These are phyloP conservation scores for Warburgia ugandensis DNA, from an alignment of 164 flowering plant species.

Conservation along the genomic window DNA sequence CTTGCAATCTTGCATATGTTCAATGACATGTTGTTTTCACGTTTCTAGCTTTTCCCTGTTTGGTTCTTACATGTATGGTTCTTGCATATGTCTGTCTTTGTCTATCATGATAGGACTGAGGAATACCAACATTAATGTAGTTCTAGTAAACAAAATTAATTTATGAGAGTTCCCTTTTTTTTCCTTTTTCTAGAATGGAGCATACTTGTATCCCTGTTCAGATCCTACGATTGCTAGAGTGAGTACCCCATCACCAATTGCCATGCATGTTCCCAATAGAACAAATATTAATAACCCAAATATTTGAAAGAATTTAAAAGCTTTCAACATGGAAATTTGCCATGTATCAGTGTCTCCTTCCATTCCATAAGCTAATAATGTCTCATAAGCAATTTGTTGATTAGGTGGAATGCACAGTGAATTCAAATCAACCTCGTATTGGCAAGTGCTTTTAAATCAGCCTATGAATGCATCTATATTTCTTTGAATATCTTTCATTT, in stretches of 20 bases:
- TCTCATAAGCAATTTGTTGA: slow-evolving; percentile 47
- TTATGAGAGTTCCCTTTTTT: no score
- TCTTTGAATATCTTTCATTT: no score
- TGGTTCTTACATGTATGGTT: slow-evolving; percentile 69
- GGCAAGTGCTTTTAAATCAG: no score
- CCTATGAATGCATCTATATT: no score
- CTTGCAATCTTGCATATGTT: not conserved
- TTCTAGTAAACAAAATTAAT: no score
- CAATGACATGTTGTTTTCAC: slow-evolving; percentile 53
- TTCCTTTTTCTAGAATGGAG: no score
- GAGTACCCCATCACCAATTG: slow-evolving; percentile 81
- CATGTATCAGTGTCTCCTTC: slow-evolving; percentile 31
- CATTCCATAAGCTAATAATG: slow-evolving; percentile 31
- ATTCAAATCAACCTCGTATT: no score
- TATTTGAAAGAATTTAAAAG: slow-evolving; percentile 28
- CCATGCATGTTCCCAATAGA: slow-evolving; percentile 74
- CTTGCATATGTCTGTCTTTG: slow-evolving; percentile 53
- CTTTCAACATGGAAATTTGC: slow-evolving; percentile 38
- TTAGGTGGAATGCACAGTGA: slow-evolving; percentile 52
- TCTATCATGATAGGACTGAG: slow-evolving; percentile 64
- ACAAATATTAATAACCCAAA: slow-evolving; percentile 44
- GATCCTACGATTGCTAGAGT: slow-evolving; percentile 89
- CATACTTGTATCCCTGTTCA: no score
- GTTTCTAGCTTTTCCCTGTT: slow-evolving; percentile 54
- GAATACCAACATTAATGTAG: no score